phyloP scores from a whole-genome alignment of 2,329 filamentous ascomycete species.

The Xylariaceae sp. region DNA sequence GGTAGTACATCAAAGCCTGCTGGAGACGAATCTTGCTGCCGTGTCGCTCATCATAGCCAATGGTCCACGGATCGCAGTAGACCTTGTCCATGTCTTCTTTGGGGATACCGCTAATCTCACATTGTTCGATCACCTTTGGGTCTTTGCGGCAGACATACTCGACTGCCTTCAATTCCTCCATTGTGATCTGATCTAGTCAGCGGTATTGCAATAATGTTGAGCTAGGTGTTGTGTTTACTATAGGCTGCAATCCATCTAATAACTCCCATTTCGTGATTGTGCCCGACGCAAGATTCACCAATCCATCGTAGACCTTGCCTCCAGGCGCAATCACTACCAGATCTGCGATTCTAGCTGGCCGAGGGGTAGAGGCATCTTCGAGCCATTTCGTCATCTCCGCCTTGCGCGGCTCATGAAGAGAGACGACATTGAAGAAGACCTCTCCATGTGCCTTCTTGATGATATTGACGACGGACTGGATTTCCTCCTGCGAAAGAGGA shows the following conservation, averaged over 20 bases:
- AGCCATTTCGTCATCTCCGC: constrained; percentile 83
- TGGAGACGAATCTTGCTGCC: constrained; percentile 81
- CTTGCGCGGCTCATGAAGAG: constrained; percentile 85
- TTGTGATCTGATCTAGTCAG: constrained; percentile 69
- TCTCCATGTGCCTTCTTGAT: constrained; percentile 73
- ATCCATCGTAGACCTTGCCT: constrained; percentile 81
- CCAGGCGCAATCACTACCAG: constrained; percentile 81
- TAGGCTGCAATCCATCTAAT: constrained; percentile 78
- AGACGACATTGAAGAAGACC: constrained; percentile 86
- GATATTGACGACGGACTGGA: constrained; percentile 71
- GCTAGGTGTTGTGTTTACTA: constrained; percentile 57
- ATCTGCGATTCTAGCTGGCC: constrained; percentile 78
- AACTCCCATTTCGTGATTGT: constrained; percentile 78
- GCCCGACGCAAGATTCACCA: constrained; percentile 73
- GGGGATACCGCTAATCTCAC: constrained; percentile 80
- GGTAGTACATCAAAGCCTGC: constrained; percentile 95
- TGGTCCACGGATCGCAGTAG: constrained; percentile 96
- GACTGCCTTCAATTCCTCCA: constrained; percentile 85
- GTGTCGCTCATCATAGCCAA: constrained; percentile 91
- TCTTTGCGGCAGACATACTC: constrained; percentile 79
- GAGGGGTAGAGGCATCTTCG: constrained; percentile 64
- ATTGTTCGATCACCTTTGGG: constrained; percentile 89
- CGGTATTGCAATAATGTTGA: not conserved
- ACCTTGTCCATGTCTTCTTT: constrained; percentile 91
- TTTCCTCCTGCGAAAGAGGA: constrained; percentile 75